phyloP scores from a whole-genome alignment of 192 early-diverging fungal genomes.

The Podila epicladia region DNA sequence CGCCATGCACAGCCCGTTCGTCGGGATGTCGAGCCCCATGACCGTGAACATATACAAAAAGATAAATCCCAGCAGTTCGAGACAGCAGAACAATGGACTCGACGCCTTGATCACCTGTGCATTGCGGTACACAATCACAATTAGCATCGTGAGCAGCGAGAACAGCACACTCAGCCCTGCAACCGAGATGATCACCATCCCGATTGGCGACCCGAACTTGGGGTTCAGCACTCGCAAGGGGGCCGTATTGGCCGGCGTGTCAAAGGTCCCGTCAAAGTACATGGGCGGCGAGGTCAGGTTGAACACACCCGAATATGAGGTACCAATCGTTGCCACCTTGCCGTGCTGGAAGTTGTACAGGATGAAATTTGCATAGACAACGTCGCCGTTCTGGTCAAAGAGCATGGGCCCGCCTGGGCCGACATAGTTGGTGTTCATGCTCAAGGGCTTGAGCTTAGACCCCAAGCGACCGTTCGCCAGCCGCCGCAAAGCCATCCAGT shows the following conservation, averaged over 20 bases:
- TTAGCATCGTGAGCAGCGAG: slow-evolving; percentile 37
- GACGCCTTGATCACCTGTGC: slow-evolving; percentile 59
- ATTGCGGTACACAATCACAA: slow-evolving; percentile 51
- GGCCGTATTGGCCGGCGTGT: slow-evolving; percentile 55
- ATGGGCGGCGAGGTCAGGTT: slow-evolving; percentile 48
- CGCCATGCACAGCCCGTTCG: slow-evolving; percentile 36
- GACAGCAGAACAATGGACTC: slow-evolving; percentile 61
- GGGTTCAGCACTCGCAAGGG: slow-evolving; percentile 54
- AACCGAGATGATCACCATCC: slow-evolving; percentile 47
- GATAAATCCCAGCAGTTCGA: slow-evolving; percentile 61
- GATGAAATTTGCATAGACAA: slow-evolving; percentile 58
- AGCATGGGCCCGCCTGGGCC: slow-evolving; percentile 60
- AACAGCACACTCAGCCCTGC: slow-evolving; percentile 49
- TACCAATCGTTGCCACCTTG: slow-evolving; percentile 37
- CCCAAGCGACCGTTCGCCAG: slow-evolving; percentile 51
- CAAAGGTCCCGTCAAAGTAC: slow-evolving; percentile 56
- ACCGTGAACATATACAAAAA: slow-evolving; percentile 51
- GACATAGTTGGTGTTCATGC: slow-evolving; percentile 60
- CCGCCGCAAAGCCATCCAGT: slow-evolving; percentile 39
- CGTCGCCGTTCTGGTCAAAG: slow-evolving; percentile 57
- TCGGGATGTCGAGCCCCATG: slow-evolving; percentile 55
- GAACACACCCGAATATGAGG: slow-evolving; percentile 47
- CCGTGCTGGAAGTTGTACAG: slow-evolving; percentile 56
- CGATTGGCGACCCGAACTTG: slow-evolving; percentile 45
- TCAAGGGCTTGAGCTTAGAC: slow-evolving; percentile 29